Evolutionary conservation across 2,329 filamentous ascomycete species (phyloP).

Genomic region (Hypoxylon rubiginosum): DNA sequence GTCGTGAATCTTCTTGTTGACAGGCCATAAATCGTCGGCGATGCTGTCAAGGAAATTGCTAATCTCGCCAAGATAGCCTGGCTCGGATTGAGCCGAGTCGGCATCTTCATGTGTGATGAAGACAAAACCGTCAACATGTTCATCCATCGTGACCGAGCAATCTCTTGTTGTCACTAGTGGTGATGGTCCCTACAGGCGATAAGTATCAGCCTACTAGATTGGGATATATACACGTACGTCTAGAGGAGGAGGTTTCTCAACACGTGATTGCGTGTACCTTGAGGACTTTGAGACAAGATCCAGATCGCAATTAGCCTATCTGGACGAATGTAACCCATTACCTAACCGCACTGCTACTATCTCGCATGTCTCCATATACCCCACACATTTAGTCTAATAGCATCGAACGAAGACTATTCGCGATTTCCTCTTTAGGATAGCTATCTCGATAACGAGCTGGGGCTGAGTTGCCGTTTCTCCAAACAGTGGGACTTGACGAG

Average conservation of each 20-base stretch:
- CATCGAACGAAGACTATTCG: neutral
- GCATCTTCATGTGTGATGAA: constrained; percentile 47
- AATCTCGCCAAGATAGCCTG: constrained; percentile 53
- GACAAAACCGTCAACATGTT: constrained; percentile 47
- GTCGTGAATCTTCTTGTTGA: constrained; percentile 66
- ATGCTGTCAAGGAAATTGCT: constrained; percentile 56
- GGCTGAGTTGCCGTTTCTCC: neutral
- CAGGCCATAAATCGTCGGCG: constrained; percentile 56
- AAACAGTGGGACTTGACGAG: constrained; percentile 6
- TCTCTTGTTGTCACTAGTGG: neutral
- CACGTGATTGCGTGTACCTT: constrained; percentile 27
- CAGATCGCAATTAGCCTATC: constrained; percentile 36
- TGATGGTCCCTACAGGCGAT: neutral
- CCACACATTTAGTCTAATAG: constrained; percentile 22
- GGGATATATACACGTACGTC: neutral
- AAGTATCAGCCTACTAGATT: neutral
- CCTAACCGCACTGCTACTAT: neutral
- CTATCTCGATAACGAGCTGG: constrained; percentile 6
- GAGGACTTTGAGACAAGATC: constrained; percentile 20
- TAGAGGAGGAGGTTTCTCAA: constrained; percentile 15
- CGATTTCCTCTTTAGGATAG: constrained; percentile 22
- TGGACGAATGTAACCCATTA: constrained; percentile 1
- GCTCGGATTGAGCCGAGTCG: constrained; percentile 25
- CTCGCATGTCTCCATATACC: constrained; percentile 6
- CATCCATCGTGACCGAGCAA: constrained; percentile 37